These are phyloP conservation scores for Geotrichum europaeum DNA, from an alignment of 1,139 yeast genomes.

Conservation along the genomic window DNA sequence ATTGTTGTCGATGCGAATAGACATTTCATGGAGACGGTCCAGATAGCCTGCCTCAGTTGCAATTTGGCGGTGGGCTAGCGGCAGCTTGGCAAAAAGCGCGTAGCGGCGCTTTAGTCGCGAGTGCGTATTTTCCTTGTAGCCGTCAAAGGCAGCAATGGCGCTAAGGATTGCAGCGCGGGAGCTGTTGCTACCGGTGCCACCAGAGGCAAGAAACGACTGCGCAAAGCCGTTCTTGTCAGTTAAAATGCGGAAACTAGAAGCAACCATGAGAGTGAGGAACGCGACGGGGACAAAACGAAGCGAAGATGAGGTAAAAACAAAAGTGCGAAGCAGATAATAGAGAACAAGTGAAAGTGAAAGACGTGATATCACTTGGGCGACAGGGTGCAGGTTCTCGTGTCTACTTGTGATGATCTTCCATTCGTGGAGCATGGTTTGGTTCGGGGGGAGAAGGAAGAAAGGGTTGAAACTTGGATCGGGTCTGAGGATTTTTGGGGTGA, in stretches of 20 bases:
- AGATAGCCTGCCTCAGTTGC: constrained; percentile 53
- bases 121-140: constrained; percentile 41
- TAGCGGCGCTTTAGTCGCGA: constrained; percentile 45
- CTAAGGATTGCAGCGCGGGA: constrained; percentile 40
- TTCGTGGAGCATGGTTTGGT: constrained; percentile 1
- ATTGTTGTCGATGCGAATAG: constrained; percentile 43
- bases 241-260: constrained; percentile 2
- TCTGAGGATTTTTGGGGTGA: not conserved
- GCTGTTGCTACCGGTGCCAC: not conserved
- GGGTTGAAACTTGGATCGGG: not conserved
- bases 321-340: constrained; percentile 1
- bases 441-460: not conserved
- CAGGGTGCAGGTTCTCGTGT: constrained; percentile 16
- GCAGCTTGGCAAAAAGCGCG: constrained; percentile 44
- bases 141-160: constrained; percentile 48
- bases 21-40: constrained; percentile 45
- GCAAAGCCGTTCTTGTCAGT: not conserved
- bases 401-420: constrained; percentile 15
- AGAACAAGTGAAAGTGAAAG: constrained; percentile 11
- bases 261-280: constrained; percentile 13
- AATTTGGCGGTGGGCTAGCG: constrained; percentile 50
- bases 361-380: constrained; percentile 15
- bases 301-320: constrained; percentile 2
- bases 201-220: not conserved
- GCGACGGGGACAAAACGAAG: constrained; percentile 7